Conservation (phyloP, 108 stramenopile species). For the Cylindrotheca closterium region DNA sequence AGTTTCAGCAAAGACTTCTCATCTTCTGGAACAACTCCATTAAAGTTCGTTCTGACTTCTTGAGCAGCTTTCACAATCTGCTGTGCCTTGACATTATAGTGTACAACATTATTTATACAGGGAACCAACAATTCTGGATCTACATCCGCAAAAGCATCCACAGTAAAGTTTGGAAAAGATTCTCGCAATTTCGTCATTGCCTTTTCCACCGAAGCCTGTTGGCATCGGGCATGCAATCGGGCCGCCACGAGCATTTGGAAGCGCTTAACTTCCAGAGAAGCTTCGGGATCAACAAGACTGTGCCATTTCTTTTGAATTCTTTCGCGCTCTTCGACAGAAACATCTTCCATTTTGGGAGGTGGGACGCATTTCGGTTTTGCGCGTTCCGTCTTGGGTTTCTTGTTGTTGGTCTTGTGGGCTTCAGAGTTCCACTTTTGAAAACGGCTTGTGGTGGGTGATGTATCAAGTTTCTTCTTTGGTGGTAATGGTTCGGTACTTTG, state of each 20-base stretch:
- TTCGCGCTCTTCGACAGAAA: slow-evolving; percentile 22
- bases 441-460: no score
- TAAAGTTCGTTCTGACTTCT: slow-evolving; percentile 43
- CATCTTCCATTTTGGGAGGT: slow-evolving; percentile 14
- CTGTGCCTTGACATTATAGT: slow-evolving; percentile 62
- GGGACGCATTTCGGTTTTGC: slow-evolving; percentile 9
- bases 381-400: slow-evolving; percentile 9
- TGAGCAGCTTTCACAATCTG: slow-evolving; percentile 68
- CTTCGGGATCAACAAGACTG: slow-evolving; percentile 41
- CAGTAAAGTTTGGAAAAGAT: slow-evolving; percentile 33
- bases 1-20: slow-evolving; percentile 39
- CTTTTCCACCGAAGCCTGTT: slow-evolving; percentile 50
- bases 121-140: slow-evolving; percentile 52
- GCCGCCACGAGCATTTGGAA: slow-evolving; percentile 70
- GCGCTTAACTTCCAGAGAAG: slow-evolving; percentile 52
- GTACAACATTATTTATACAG: slow-evolving; percentile 50
- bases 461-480: background rate
- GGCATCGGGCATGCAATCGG: slow-evolving; percentile 70
- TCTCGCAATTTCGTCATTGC: slow-evolving; percentile 50
- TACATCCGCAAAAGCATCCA: slow-evolving; percentile 26
- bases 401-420: background rate
- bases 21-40: slow-evolving; percentile 73
- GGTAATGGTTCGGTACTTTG: background rate
- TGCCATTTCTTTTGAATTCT: slow-evolving; percentile 61
- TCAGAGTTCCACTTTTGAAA: slow-evolving; percentile 9